Base-by-base conservation (phyloP, 2,329 filamentous ascomycete species). In the Fusarium transvaalense region DNA sequence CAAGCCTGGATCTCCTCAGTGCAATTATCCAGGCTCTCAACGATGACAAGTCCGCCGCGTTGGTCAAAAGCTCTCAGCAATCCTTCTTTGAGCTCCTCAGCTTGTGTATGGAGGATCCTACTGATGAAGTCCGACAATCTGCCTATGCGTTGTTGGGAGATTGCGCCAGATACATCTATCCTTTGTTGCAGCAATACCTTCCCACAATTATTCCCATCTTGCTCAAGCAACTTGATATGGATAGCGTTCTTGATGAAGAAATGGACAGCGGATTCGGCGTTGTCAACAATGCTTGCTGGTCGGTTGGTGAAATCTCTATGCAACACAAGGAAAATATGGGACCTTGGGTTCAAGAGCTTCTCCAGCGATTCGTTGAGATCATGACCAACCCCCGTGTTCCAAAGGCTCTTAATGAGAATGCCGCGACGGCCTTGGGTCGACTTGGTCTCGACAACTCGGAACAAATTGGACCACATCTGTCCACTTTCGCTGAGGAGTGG, bases 231-330 rank as follows among this genome's bases (percentile, higher is more conserved):
- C 88, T 99, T 29, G 94, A 98, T 70, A 83, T 97, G 70, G 91
- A 94, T 64, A 85, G 85, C 56, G 87, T 94, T 51, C 80, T 89
- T 19, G 91, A 94, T 64, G 93, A 97, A 72, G 92, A 94, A 64
- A 89, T 93, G 46, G 93, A 97, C 68, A 91, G 88, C 19, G 91
- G 90, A 15, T 97, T 97, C 78, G 93, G 94, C 63, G 94, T 98
- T 31, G 90, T 98, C 62, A 99, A 98, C 85, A 99, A 99, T 77
- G 95, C 96, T 23, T 98, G 95, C 82, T 99, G 96, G 96, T 97
- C 94, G 9, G 90, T 90, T 25, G 96, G 96, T 41, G 96, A 99
- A 82, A 96, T 98, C 65, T 89, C 94, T 17, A 89, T 97, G 78
- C 90, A 93, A 64, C 86, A 92, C 76, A 88, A 90, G 70, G 88